Evolutionary conservation across 2,329 filamentous ascomycete genomes (phyloP).

Genomic region (Penicillium sclerotiorum): DNA sequence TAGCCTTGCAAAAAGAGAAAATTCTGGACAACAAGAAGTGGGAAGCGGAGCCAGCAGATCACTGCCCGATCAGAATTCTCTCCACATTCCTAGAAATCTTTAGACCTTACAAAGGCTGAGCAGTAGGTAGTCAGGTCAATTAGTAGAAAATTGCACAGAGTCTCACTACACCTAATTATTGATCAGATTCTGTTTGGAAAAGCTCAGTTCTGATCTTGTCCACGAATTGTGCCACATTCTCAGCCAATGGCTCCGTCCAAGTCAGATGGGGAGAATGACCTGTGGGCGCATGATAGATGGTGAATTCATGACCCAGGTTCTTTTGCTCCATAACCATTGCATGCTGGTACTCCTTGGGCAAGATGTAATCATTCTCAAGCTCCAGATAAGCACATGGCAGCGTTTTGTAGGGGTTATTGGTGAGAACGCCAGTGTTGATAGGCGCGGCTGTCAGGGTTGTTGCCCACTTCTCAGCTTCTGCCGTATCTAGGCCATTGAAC

Average conservation of each 20-base stretch:
- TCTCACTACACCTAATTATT: no score
- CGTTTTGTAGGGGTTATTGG: constrained; percentile 33
- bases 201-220: background rate
- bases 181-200: no score
- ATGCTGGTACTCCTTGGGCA: constrained; percentile 37
- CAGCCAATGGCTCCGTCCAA: background rate
- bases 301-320: background rate
- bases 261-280: background rate
- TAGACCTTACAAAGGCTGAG: no score
- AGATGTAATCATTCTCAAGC: constrained; percentile 29
- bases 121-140: no score
- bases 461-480: constrained; percentile 26
- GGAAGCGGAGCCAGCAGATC: no score
- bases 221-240: background rate
- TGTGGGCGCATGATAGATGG: background rate
- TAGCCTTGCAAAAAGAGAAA: no score
- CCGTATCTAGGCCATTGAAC: constrained; percentile 31
- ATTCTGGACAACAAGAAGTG: no score
- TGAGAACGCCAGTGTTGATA: constrained; percentile 28
- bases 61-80: no score
- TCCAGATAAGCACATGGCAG: constrained; percentile 40
- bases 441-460: constrained; percentile 30
- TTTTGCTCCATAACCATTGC: constrained; percentile 25
- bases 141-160: no score
- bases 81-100: no score